A percentile compares a stretch with the other conserved stretches of the same genome.
Conservation (phyloP, 2,329 filamentous ascomycete genomes). For the Pestalotiopsis sp. region DNA sequence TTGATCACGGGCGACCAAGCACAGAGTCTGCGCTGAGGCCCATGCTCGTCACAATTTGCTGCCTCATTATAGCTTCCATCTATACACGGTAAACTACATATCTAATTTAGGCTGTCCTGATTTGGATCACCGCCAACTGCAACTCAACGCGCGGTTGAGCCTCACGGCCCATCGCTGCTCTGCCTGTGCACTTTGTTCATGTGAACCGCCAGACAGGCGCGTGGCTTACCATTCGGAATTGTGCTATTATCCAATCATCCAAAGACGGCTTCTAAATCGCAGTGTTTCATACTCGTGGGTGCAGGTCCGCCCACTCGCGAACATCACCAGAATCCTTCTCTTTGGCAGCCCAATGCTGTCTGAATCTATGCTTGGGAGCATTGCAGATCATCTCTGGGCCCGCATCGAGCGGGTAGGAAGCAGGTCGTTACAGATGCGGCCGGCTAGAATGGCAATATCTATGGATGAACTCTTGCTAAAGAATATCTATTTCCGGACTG, state of each 20-base stretch:
- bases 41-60: background rate
- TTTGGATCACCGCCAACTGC: background rate
- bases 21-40: background rate
- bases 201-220: background rate
- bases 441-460: slow-evolving; percentile 1
- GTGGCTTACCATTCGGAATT: background rate
- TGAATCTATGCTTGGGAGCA: background rate
- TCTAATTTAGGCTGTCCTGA: background rate
- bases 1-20: background rate
- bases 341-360: background rate
- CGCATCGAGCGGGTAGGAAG: slow-evolving; percentile 1
- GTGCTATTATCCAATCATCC: background rate
- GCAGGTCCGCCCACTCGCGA: background rate
- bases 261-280: background rate
- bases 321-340: background rate
- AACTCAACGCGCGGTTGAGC: background rate
- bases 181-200: background rate
- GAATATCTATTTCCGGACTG: slow-evolving; percentile 11
- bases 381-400: background rate
- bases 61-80: background rate
- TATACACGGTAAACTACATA: background rate
- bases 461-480: background rate
- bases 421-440: slow-evolving; percentile 9
- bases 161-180: background rate
- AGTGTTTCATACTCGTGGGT: background rate